Conservation (phyloP, 2,329 filamentous ascomycete genomes). For the Ceratocystis variospora region DNA sequence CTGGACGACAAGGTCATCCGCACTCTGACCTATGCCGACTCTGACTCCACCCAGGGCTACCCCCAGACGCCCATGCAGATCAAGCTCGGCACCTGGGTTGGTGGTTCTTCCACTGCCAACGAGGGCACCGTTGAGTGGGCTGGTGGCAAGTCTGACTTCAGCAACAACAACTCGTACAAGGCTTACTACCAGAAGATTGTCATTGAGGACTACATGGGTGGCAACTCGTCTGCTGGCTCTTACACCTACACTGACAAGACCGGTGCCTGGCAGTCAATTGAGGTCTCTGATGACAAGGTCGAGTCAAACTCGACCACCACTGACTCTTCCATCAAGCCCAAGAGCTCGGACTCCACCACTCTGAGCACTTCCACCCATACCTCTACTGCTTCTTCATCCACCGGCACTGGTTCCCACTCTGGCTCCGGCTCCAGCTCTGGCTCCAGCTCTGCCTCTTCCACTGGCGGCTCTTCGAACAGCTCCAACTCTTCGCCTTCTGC, state of each 20-base stretch:
- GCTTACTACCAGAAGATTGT: slow-evolving; percentile 34
- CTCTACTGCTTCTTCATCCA: slow-evolving; percentile 12
- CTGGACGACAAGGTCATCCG: slow-evolving; percentile 50
- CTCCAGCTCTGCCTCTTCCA: slow-evolving; percentile 1
- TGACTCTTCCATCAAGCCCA: slow-evolving; percentile 6
- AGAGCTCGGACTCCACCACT: neutral
- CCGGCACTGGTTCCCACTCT: slow-evolving; percentile 5
- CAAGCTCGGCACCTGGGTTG: slow-evolving; percentile 56
- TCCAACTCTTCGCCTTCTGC: neutral
- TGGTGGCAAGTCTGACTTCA: slow-evolving; percentile 42
- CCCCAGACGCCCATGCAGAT: slow-evolving; percentile 63
- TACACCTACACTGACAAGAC: slow-evolving; percentile 32
- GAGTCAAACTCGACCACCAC: slow-evolving; percentile 10
- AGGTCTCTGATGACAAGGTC: slow-evolving; percentile 23
- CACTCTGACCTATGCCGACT: slow-evolving; percentile 45
- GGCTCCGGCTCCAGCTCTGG: slow-evolving; percentile 10
- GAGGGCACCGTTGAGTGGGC: slow-evolving; percentile 60
- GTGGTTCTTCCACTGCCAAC: slow-evolving; percentile 42
- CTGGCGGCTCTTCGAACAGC: neutral
- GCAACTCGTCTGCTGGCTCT: slow-evolving; percentile 29
- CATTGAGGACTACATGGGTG: slow-evolving; percentile 33
- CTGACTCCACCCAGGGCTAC: slow-evolving; percentile 43
- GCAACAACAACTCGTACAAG: slow-evolving; percentile 29
- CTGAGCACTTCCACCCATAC: slow-evolving; percentile 12
- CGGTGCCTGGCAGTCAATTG: slow-evolving; percentile 32